phyloP scores from a whole-genome alignment of 2,329 filamentous ascomycete genomes.

The Aspergillus amoenus region DNA sequence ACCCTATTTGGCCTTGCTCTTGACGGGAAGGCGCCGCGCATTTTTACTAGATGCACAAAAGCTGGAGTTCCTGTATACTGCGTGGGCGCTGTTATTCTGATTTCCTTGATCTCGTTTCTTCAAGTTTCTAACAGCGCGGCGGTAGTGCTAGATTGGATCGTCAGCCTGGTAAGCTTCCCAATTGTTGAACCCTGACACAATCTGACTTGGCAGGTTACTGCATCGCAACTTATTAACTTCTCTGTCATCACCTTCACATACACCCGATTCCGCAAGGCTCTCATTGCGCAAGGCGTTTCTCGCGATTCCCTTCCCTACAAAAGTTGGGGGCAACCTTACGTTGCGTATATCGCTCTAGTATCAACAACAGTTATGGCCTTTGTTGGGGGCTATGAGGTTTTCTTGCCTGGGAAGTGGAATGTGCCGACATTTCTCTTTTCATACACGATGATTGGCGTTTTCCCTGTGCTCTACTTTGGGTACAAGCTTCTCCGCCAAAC shows the following conservation, averaged over 20 bases:
- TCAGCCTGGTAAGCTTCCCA: constrained; percentile 53
- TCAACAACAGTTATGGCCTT: constrained; percentile 70
- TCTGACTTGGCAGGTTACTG: constrained; percentile 54
- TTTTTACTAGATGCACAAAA: constrained; percentile 62
- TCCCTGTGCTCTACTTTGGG: constrained; percentile 65
- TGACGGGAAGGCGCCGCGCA: constrained; percentile 68
- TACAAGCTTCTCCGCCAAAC: constrained; percentile 73
- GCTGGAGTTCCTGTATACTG: constrained; percentile 73
- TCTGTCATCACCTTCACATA: constrained; percentile 69
- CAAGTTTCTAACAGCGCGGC: constrained; percentile 66
- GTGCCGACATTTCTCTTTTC: constrained; percentile 71
- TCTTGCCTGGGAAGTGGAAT: constrained; percentile 68
- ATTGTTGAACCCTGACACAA: background rate
- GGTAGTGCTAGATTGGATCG: constrained; percentile 71
- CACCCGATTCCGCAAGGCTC: constrained; percentile 68
- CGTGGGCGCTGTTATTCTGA: constrained; percentile 63
- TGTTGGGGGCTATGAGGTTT: constrained; percentile 74
- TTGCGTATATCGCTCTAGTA: constrained; percentile 64
- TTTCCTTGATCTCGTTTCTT: constrained; percentile 71
- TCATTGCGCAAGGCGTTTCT: constrained; percentile 67
- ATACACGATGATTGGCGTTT: constrained; percentile 72
- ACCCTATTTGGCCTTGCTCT: constrained; percentile 68
- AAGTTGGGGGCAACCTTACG: constrained; percentile 68
- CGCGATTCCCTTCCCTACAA: constrained; percentile 69
- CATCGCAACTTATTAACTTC: constrained; percentile 74